These are phyloP conservation scores for Irpex rosettiformis DNA, from an alignment of 1,284 basidiomycete genomes.

Conservation along the genomic window DNA sequence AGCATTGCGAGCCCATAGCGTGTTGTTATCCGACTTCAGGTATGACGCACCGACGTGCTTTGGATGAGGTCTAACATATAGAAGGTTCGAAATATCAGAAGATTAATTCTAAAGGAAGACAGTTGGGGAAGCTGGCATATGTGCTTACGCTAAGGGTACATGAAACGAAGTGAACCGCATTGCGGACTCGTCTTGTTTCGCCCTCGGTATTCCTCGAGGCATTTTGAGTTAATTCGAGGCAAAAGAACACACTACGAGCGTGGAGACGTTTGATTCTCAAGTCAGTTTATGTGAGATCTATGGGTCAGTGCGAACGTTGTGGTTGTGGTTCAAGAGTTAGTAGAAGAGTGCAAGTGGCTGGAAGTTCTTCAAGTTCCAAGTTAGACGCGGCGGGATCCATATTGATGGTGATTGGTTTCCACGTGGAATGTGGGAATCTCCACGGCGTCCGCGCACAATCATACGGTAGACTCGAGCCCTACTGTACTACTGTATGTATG, in stretches of 20 bases:
- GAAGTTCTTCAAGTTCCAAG: neutral
- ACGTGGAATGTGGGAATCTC: neutral
- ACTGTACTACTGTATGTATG: too few relatives aligned
- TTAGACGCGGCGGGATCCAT: neutral
- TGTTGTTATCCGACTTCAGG: slow-evolving; percentile 66
- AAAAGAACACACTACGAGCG: too few relatives aligned
- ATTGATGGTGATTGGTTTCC: neutral
- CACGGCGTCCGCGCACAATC: too few relatives aligned
- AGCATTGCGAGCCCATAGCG: slow-evolving; percentile 69
- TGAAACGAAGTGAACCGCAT: slow-evolving; percentile 77
- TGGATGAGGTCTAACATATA: slow-evolving; percentile 54
- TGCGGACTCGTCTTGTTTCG: slow-evolving; percentile 73
- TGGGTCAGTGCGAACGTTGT: too few relatives aligned
- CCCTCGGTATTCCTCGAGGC: slow-evolving; percentile 78
- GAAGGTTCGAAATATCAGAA: too few relatives aligned
- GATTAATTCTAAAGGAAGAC: neutral
- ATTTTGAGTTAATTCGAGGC: slow-evolving; percentile 38
- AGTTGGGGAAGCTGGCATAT: neutral
- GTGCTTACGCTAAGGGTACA: slow-evolving; percentile 67
- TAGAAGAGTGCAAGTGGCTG: neutral
- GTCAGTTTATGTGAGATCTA: too few relatives aligned
- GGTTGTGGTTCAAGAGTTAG: neutral
- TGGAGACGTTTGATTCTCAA: too few relatives aligned
- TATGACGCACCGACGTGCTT: slow-evolving; percentile 75
- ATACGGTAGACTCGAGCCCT: too few relatives aligned